Conservation (phyloP, 176 grass and related monocot species). For the Tillandsia fasciculata region DNA sequence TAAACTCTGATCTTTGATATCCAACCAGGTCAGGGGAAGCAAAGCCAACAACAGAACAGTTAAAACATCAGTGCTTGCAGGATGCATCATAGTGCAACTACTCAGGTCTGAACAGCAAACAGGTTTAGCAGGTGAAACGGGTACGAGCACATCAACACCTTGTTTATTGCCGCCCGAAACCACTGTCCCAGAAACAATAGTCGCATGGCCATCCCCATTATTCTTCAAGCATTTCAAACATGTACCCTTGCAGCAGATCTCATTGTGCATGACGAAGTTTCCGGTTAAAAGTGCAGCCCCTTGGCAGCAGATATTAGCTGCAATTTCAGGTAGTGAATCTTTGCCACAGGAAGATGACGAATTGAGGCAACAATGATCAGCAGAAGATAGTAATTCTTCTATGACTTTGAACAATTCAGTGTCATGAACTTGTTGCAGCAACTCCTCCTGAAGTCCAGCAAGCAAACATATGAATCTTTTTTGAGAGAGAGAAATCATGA, state of each 20-base stretch:
- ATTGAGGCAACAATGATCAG: slow-evolving; percentile 12
- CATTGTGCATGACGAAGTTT: slow-evolving; percentile 23
- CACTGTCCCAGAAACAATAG: slow-evolving; percentile 13
- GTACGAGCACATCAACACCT: slow-evolving; percentile 42
- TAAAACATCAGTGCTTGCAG: slow-evolving; percentile 41
- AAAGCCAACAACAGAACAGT: slow-evolving; percentile 70
- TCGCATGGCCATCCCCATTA: slow-evolving; percentile 35
- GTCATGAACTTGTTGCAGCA: slow-evolving; percentile 55
- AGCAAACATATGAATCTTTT: not conserved
- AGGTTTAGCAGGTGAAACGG: slow-evolving; percentile 24
- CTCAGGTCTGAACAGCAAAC: slow-evolving; percentile 17
- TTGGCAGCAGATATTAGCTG: slow-evolving; percentile 59
- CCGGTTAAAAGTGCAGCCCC: slow-evolving; percentile 48
- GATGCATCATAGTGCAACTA: slow-evolving; percentile 31
- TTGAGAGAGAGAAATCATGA: not conserved
- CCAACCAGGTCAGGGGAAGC: slow-evolving; percentile 37
- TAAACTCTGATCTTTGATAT: slow-evolving; percentile 2
- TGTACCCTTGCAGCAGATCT: slow-evolving; percentile 55
- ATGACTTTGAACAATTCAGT: slow-evolving; percentile 50
- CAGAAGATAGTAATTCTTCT: slow-evolving; percentile 33
- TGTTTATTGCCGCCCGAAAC: slow-evolving; percentile 19
- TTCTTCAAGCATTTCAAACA: slow-evolving; percentile 34
- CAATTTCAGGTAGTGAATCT: slow-evolving; percentile 30
- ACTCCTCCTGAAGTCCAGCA: slow-evolving; percentile 38
- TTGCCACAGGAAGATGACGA: slow-evolving; percentile 19